Evolutionary conservation across 495 filamentous ascomycete species (phyloP).

Genomic region (Neurospora africana): DNA sequence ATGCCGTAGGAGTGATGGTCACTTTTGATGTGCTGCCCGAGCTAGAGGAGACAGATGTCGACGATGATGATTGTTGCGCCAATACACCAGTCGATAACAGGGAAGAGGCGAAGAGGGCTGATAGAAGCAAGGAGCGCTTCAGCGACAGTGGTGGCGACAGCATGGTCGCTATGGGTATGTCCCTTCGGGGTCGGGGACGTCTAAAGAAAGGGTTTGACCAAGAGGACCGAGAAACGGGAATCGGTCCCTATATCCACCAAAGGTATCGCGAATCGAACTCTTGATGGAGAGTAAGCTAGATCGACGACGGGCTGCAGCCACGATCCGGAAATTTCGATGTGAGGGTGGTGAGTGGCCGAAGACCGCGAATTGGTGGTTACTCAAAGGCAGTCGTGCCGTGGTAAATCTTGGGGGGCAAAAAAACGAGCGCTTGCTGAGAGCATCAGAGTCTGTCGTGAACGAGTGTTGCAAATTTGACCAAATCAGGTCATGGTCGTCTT

Average conservation of each 20-base stretch:
- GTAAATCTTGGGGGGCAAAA: slow-evolving; percentile 4
- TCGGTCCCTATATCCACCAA: not conserved
- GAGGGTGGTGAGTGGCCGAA: not conserved
- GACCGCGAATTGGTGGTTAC: not conserved
- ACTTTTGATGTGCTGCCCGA: not conserved
- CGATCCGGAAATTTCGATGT: not conserved
- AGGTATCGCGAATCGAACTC: not conserved
- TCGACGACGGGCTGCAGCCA: slow-evolving; percentile 13
- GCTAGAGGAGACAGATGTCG: slow-evolving; percentile 2
- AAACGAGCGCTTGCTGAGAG: slow-evolving; percentile 11
- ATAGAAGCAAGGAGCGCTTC: slow-evolving; percentile 26
- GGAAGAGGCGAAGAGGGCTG: slow-evolving; percentile 19
- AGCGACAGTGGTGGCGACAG: slow-evolving; percentile 18
- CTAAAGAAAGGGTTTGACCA: not conserved
- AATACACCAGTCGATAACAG: slow-evolving; percentile 7
- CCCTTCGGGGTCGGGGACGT: not conserved
- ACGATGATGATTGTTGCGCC: slow-evolving; percentile 20
- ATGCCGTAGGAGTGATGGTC: not conserved
- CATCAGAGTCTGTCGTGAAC: not conserved
- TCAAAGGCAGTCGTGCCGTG: not conserved
- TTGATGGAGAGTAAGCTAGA: slow-evolving; percentile 1
- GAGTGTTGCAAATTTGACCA: not conserved
- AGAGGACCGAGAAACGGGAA: not conserved
- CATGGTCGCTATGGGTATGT: slow-evolving; percentile 11
- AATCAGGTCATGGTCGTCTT: not conserved